Evolutionary conservation across 2,329 filamentous ascomycete genomes (phyloP).

Genomic region (Endoconidiophora polonica): DNA sequence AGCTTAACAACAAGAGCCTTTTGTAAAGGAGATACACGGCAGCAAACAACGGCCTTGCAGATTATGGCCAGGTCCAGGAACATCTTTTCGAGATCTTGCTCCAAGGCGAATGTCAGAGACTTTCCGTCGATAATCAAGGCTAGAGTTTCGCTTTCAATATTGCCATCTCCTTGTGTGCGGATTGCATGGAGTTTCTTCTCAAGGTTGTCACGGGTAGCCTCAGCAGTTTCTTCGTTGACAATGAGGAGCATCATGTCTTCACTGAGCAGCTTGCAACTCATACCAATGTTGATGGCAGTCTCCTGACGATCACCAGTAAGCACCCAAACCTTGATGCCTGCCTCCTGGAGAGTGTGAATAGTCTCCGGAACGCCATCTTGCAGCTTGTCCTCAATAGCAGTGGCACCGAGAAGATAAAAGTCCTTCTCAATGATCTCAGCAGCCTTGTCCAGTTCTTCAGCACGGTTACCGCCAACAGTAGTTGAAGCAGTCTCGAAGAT

Average conservation of each 20-base stretch:
- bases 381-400: conserved; percentile 89
- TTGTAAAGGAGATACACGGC: conserved; percentile 88
- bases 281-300: conserved; percentile 98
- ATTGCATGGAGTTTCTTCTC: conserved; percentile 90
- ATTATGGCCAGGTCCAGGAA: conserved; percentile 86
- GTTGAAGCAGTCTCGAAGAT: conserved; percentile 79
- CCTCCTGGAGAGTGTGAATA: conserved; percentile 89
- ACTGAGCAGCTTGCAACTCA: conserved; percentile 96
- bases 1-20: conserved; percentile 97
- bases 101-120: conserved; percentile 80
- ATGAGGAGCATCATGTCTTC: conserved; percentile 98
- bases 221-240: conserved; percentile 73
- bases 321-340: conserved; percentile 98
- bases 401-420: conserved; percentile 80
- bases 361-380: conserved; percentile 97
- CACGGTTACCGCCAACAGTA: conserved; percentile 79
- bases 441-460: conserved; percentile 91
- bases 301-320: conserved; percentile 94
- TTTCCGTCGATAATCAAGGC: conserved; percentile 94
- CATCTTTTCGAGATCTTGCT: conserved; percentile 81
- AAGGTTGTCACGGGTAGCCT: conserved; percentile 71
- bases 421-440: conserved; percentile 90
- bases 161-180: conserved; percentile 59
- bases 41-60: conserved; percentile 98
- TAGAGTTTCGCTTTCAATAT: conserved; percentile 67